Evolutionary conservation across 305 asterid species (phyloP), one percentile per base, ranked within the genome.

Genomic region (Striga hermonthica): DNA sequence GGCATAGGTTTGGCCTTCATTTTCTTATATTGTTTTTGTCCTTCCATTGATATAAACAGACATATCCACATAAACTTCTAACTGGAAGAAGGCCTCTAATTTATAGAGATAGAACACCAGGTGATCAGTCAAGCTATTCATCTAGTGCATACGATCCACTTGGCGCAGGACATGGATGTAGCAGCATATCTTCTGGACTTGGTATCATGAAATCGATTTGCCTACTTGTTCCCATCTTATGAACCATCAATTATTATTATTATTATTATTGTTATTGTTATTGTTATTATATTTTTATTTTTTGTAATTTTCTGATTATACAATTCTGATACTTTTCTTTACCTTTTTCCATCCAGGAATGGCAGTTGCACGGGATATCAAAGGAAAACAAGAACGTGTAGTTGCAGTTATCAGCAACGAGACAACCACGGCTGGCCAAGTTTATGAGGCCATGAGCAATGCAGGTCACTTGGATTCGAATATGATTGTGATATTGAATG

Each of bases 371-470:
- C 85, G 96, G 64, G 96, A 90, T 82, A 79, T 88, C 49, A 84
- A 84, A 81, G 89, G 96, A 56, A 83, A 81, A 72, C 78, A 75
- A 74, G 86, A 88, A 56, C 91, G 96, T 58, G 63, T 90, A 66
- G 93, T 91, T 78, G 73, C 96, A 28, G 95, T 91, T 66, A 90
- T 90, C 67, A 91, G 91, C 82, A 88, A 91, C 37, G 95, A 86
- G 77, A 82, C 95, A 37, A 91, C 83, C 64, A 76, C 82, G 91
- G 83, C 96, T 6, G 97, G 97, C 48, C 97, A 91, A 80, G 83
- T 88, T 74, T 91, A 91, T 16, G 96, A 91, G 80, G 97, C 93
- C 58, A 91, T 88, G 96, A 80, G 88, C 78, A 91, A 91, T 78
- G 93, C 95, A 37, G 97, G 97, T 13, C 88, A 82, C 77, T 72